Base-by-base conservation (phyloP, 2,329 filamentous ascomycete species). In the Colletotrichum theobromicola region DNA sequence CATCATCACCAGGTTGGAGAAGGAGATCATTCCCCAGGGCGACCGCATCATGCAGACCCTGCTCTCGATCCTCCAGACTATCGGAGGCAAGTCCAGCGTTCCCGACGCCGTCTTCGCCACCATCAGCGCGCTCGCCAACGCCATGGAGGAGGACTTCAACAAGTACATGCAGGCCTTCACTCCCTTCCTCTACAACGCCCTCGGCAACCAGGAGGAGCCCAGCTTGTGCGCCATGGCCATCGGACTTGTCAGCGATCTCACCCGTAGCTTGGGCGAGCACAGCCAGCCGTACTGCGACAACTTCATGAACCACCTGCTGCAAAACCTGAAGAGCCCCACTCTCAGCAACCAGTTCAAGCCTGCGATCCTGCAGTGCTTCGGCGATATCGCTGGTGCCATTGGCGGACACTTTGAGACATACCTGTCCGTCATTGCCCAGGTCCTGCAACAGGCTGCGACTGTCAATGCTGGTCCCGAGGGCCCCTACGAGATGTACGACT, bases 131-230 rank as follows among this genome's bases (percentile, higher is more conserved):
- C 90, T 99, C 75, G 94, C 97, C 53, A 98, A 94, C 80, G 94
- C 96, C 50, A 90, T 98, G 80, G 96, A 98, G 82, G 95, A 95
- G 69, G 95, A 96, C 78, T 99, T 99, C 84, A 88, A 93, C 83
- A 97, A 97, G 87, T 99, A 99, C 88, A 98, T 99, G 96, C 95
- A 98, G 55, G 92, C 95, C 3, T 99, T 99, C 85, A 90, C 93
- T 58, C 95, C 95, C 12, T 98, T 95, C 91, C 88, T 99, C 69
- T 97, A 97, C 89, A 97, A 95, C 79, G 97, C 97, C 32, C 92
- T 99, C 34, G 94, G 93, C 81, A 98, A 98, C 88, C 95, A 98
- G 82, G 96, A 99, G 77, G 97, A 98, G 87, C 94, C 96, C 42
- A 94, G 93, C 84, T 90, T 98, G 76, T 98, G 97, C 89, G 94